Evolutionary conservation across 116 monocot species (phyloP).

Genomic region (Cymodocea nodosa): DNA sequence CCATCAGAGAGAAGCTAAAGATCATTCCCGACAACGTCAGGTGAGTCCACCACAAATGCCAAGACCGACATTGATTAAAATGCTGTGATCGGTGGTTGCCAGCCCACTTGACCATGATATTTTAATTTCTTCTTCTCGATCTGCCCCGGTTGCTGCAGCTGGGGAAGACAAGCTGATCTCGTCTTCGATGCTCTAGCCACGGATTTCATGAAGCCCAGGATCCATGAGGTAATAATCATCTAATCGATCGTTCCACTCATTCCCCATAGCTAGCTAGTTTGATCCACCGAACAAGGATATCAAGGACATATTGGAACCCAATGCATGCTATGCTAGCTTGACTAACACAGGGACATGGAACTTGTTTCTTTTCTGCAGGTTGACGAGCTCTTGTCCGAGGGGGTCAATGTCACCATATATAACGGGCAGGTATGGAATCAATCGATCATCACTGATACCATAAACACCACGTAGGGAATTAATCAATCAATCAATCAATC

Average conservation of each 20-base stretch:
- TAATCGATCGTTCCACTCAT: neutral
- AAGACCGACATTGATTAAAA: neutral
- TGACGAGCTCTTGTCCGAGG: constrained; percentile 67
- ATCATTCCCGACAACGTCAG: constrained; percentile 68
- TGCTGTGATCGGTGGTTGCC: too few species aligned
- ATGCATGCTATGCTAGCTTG: too few species aligned
- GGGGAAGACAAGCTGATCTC: constrained; percentile 53
- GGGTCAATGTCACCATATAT: constrained; percentile 83
- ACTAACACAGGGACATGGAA: too few species aligned
- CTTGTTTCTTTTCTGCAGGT: constrained; percentile 44
- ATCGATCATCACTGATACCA: neutral
- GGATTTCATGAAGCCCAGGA: constrained; percentile 96
- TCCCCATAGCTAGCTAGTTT: too few species aligned
- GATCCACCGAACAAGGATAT: too few species aligned
- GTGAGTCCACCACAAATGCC: constrained; percentile 16
- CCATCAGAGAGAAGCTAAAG: constrained; percentile 52
- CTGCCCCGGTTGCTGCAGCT: too few species aligned
- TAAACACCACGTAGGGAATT: too few species aligned
- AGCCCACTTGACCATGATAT: too few species aligned
- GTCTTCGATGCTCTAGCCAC: constrained; percentile 43
- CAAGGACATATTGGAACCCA: too few species aligned
- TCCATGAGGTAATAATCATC: constrained; percentile 68
- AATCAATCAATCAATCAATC: too few species aligned
- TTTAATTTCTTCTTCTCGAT: too few species aligned
- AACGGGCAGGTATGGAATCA: constrained; percentile 58